Percentiles rank a stretch among this genome's conserved stretches.
Evolutionary conservation across 2,329 filamentous ascomycete genomes (phyloP).

Genomic region (Cladophialophora yegresii): DNA sequence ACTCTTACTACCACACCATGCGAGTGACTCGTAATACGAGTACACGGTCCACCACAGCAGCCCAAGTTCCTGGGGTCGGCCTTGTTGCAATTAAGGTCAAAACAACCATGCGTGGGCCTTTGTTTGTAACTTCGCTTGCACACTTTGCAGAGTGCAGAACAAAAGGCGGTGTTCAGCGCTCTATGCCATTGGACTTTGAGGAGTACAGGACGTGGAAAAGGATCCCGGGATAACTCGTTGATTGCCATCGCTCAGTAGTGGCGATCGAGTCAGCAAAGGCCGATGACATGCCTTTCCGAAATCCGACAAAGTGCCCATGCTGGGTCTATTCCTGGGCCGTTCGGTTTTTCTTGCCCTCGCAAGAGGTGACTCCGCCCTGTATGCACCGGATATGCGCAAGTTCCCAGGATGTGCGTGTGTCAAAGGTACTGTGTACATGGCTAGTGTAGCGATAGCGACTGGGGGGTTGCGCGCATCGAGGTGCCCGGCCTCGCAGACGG

Average conservation of each 20-base stretch:
- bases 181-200: not conserved
- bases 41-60: not conserved
- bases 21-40: not conserved
- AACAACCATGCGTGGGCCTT: not conserved
- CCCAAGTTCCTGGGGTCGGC: not conserved
- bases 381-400: not conserved
- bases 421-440: not conserved
- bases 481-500: not conserved
- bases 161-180: not conserved
- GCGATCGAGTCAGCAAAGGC: not conserved
- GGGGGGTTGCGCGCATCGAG: not conserved
- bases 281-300: not conserved
- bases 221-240: not conserved
- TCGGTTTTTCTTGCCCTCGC: not conserved
- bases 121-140: not conserved
- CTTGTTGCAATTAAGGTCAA: not conserved
- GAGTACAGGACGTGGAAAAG: not conserved
- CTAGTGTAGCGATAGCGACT: not conserved
- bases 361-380: not conserved
- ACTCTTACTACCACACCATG: not conserved
- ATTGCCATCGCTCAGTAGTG: not conserved
- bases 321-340: no score
- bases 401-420: not conserved
- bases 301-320: not conserved
- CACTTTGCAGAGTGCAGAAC: not conserved